Conservation (phyloP, 202 grass and related monocot species). For the Miscanthus sacchariflorus region DNA sequence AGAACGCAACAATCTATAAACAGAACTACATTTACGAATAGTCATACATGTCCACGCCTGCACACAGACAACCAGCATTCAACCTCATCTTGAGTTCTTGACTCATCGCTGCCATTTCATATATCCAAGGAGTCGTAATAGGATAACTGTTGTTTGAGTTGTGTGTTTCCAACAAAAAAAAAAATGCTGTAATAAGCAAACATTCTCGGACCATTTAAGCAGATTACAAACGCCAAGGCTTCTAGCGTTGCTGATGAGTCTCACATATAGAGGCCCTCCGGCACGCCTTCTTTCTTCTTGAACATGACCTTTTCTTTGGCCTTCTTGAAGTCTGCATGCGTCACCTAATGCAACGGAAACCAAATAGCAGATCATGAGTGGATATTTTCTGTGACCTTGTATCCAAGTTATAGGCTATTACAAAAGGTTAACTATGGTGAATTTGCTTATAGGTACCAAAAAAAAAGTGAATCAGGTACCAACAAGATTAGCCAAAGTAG, state of each 20-base stretch:
- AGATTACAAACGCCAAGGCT: slow-evolving; percentile 33
- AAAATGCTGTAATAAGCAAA: slow-evolving; percentile 9
- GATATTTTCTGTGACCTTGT: neutral
- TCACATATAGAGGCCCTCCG: slow-evolving; percentile 93
- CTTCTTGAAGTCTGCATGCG: slow-evolving; percentile 88
- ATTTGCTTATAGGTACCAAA: neutral
- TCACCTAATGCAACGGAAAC: slow-evolving; percentile 64
- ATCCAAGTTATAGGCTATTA: neutral
- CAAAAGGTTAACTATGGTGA: neutral
- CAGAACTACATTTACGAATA: neutral
- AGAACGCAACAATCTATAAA: neutral
- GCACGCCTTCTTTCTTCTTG: slow-evolving; percentile 97
- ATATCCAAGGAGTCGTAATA: slow-evolving; percentile 18
- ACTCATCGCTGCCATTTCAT: slow-evolving; percentile 11
- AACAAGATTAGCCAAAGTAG: neutral
- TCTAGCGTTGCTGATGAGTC: neutral
- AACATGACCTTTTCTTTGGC: slow-evolving; percentile 99
- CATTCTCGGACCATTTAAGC: slow-evolving; percentile 5
- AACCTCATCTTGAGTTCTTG: neutral
- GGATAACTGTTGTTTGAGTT: neutral
- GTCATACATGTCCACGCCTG: neutral
- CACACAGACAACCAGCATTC: neutral
- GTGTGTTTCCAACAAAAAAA: neutral
- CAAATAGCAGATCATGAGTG: slow-evolving; percentile 23
- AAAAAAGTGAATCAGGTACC: neutral